phyloP scores from a whole-genome alignment of 495 filamentous ascomycete genomes.

The Penicillium malachiteum region DNA sequence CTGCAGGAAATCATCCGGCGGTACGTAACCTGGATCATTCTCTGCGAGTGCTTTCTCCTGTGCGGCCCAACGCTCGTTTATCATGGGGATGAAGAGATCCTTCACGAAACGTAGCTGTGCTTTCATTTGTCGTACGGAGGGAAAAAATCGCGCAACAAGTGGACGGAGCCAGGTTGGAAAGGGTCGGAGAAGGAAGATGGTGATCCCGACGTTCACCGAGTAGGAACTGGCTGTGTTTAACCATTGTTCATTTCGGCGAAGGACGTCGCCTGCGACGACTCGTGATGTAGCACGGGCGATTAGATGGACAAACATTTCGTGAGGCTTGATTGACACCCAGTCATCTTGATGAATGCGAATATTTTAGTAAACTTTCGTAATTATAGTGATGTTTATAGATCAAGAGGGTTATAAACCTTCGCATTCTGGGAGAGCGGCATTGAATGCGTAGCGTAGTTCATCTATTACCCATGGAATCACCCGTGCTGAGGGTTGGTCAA shows the following conservation, averaged over 20 bases:
- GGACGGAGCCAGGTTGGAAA: constrained; percentile 39
- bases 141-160: constrained; percentile 31
- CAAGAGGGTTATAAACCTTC: constrained; percentile 16
- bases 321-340: constrained; percentile 25
- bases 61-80: constrained; percentile 22
- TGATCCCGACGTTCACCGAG: constrained; percentile 48
- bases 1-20: constrained; percentile 40
- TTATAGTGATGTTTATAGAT: not conserved
- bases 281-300: constrained; percentile 56
- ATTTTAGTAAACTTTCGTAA: not conserved
- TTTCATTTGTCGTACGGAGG: constrained; percentile 26
- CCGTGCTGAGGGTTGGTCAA: constrained; percentile 15
- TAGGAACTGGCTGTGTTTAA: constrained; percentile 52
- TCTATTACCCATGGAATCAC: constrained; percentile 29
- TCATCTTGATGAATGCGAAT: constrained; percentile 14
- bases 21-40: constrained; percentile 19
- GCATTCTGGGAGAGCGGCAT: constrained; percentile 23
- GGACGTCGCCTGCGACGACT: constrained; percentile 53
- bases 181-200: constrained; percentile 28
- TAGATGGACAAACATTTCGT: constrained; percentile 36
- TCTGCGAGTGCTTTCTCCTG: constrained; percentile 8
- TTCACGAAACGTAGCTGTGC: constrained; percentile 20
- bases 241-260: constrained; percentile 57
- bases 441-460: constrained; percentile 29
- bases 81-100: constrained; percentile 31